phyloP scores from a whole-genome alignment of 106 monocot species.

The Agapanthus africanus region DNA sequence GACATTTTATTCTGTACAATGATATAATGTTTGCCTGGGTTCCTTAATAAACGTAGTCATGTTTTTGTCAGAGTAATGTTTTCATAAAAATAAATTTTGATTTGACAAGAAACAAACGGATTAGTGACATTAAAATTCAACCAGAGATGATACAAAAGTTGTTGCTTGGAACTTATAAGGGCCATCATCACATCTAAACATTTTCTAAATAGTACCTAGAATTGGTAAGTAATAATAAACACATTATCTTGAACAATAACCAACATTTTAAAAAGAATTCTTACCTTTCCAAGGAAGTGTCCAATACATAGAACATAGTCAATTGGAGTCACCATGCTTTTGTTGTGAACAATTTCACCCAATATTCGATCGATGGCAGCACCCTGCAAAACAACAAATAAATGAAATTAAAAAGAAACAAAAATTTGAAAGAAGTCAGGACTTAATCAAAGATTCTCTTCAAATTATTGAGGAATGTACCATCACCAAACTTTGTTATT shows the following conservation, averaged over 20 bases:
- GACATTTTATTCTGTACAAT: too few species aligned
- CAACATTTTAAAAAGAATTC: not conserved
- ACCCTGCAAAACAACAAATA: conserved; percentile 72
- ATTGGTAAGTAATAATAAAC: too few species aligned
- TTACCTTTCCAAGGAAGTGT: conserved; percentile 94
- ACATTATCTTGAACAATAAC: not conserved
- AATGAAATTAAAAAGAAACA: not conserved
- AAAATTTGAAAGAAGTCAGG: not conserved
- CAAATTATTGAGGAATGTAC: not conserved
- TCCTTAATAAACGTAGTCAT: too few species aligned
- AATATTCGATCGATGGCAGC: conserved; percentile 95
- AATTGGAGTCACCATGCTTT: conserved; percentile 85
- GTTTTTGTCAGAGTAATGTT: too few species aligned
- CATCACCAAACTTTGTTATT: not conserved
- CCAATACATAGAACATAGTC: conserved; percentile 93
- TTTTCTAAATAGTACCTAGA: not conserved
- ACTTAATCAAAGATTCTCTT: not conserved
- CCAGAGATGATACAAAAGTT: not conserved
- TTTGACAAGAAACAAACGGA: too few species aligned
- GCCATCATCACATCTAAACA: not conserved
- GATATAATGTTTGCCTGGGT: too few species aligned
- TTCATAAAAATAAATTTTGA: too few species aligned
- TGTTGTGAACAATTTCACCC: conserved; percentile 92
- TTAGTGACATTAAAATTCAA: too few species aligned
- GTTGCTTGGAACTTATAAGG: not conserved